These are phyloP conservation scores for Maudiozyma barnettii DNA, from an alignment of 805 yeast species.

Conservation along the genomic window DNA sequence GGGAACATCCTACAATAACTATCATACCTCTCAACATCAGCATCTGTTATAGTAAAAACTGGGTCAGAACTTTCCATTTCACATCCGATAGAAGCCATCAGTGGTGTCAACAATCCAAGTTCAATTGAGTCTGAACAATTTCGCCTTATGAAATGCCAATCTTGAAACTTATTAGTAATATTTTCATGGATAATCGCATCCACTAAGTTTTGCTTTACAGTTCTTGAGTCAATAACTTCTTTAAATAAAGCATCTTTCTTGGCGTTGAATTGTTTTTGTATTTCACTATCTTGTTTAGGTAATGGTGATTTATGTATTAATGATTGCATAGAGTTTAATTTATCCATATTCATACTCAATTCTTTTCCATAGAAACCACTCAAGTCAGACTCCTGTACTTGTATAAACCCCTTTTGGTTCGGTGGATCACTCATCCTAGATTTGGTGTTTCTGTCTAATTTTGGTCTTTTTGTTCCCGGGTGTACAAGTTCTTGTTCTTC, in stretches of 20 bases:
- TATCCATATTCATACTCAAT: too few relatives aligned
- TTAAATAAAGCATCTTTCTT: not conserved
- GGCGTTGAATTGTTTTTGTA: not conserved
- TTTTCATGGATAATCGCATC: conserved; percentile 15
- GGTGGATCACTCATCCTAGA: too few relatives aligned
- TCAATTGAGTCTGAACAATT: conserved; percentile 1
- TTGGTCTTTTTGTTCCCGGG: not conserved
- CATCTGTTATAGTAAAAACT: not conserved
- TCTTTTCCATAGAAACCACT: too few relatives aligned
- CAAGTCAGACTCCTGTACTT: not conserved
- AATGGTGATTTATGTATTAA: conserved; percentile 1
- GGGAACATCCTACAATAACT: conserved; percentile 15
- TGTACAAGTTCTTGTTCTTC: not conserved
- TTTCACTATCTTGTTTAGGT: not conserved
- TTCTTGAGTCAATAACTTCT: not conserved
- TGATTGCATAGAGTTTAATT: too few relatives aligned
- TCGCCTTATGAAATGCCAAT: conserved; percentile 22
- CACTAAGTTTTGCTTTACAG: conserved; percentile 8
- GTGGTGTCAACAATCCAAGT: not conserved
- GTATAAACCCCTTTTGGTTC: not conserved
- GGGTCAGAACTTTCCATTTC: not conserved
- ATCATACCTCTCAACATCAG: conserved; percentile 9
- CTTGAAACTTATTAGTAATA: conserved; percentile 16
- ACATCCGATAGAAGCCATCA: conserved; percentile 16
- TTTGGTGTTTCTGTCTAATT: not conserved